Evolutionary conservation across 495 filamentous ascomycete species (phyloP), one percentile per base, ranked within the genome.

Genomic region (Penicillium manginii): DNA sequence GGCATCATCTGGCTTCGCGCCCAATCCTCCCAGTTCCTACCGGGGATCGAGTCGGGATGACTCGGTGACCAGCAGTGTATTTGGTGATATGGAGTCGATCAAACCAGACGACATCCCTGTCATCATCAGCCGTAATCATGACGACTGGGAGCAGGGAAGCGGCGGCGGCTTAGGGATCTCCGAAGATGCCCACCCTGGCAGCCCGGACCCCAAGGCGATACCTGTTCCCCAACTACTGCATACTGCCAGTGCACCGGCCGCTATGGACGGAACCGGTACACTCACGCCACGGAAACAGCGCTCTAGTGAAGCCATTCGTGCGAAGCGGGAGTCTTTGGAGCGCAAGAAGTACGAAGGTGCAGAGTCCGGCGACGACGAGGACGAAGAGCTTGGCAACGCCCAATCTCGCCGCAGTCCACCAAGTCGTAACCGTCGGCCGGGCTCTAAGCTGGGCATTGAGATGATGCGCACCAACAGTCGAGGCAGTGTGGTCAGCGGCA

Each of bases 381-480:
- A 97, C 51, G 92, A 96, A 51, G 92, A 96, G 64, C 83, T 96
- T 11, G 91, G 90, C 9, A 78, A 83, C 54, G 66, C 79, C 22
- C 80, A 80, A 31, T 75, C 81, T 7, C 82, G 86, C 21, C 82
- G 81, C 59, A 88, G 83, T 58, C 87, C 88, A 6, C 78, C 80
- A 40, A 57, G 67, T 31, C 80, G 78, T 22, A 67, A 68, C 10
- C 72, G 76, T 29, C 77, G 84, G n/a, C 78, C 79, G 31, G 87
- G 81, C 29, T 96, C 91, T 2, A 96, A 96, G 69, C 82, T 97
- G 2, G 90, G 91, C 2, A 91, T 88, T 37, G 92, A 97, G 73
- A 96, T 97, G 92, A 92, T 96, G 91, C 85, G 92, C 18, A 96
- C 91, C 21, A 96, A 96, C 70, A 94, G 91, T 57, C 87, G 91